These are phyloP conservation scores for Pythium diclinum DNA, from an alignment of 352 stramenopile species.

Conservation along the genomic window DNA sequence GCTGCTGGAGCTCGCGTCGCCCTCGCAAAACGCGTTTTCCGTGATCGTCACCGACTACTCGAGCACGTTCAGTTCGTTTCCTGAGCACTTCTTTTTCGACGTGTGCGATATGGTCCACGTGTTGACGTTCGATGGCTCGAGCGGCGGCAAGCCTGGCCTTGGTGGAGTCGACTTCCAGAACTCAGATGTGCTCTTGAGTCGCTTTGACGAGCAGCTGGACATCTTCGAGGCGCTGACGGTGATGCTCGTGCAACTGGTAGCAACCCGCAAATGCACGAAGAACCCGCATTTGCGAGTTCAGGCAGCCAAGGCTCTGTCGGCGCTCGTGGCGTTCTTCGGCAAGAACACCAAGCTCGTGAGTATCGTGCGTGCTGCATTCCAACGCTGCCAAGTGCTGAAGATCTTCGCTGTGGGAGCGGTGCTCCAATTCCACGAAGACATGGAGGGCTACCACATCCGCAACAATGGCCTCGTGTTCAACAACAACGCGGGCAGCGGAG, in stretches of 20 bases:
- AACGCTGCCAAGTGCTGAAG: slow-evolving; percentile 38
- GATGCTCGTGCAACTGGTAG: slow-evolving; percentile 59
- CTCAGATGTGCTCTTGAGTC: background rate
- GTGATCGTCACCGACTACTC: slow-evolving; percentile 46
- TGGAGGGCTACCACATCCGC: slow-evolving; percentile 68
- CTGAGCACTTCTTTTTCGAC: slow-evolving; percentile 77
- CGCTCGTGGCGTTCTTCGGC: slow-evolving; percentile 57
- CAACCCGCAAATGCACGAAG: slow-evolving; percentile 51
- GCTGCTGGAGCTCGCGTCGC: slow-evolving; percentile 42
- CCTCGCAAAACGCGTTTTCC: slow-evolving; percentile 41
- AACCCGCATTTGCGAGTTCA: slow-evolving; percentile 72
- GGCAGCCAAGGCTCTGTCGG: slow-evolving; percentile 48
- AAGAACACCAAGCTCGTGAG: slow-evolving; percentile 41
- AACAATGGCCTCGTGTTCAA: slow-evolving; percentile 69
- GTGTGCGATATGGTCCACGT: slow-evolving; percentile 59
- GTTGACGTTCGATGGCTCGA: slow-evolving; percentile 40
- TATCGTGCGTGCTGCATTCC: slow-evolving; percentile 40
- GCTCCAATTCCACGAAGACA: slow-evolving; percentile 66
- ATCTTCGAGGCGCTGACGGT: slow-evolving; percentile 59
- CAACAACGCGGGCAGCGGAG: slow-evolving; percentile 53
- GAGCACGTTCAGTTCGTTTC: slow-evolving; percentile 47
- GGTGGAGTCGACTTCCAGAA: slow-evolving; percentile 31
- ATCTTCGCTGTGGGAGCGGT: slow-evolving; percentile 40
- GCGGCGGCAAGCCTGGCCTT: background rate
- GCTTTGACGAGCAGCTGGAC: slow-evolving; percentile 3